Base-by-base conservation (phyloP, 257 asterid species). In the Henckelia pumila region DNA sequence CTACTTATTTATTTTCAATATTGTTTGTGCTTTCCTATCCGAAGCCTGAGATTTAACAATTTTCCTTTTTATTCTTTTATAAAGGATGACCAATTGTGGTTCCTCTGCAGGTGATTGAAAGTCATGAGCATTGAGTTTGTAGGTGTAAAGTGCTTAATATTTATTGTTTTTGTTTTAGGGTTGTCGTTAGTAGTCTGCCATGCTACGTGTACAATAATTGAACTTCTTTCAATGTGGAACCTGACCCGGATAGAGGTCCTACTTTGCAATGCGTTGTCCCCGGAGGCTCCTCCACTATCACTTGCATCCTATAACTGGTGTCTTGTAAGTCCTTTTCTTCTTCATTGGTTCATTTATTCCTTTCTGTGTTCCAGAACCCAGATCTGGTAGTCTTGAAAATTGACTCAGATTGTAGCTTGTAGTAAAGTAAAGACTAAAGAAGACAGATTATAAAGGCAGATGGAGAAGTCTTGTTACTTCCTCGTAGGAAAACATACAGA, bases 171-270 rank as follows among this genome's bases (percentile, higher is more conserved):
- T 71, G 30, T 61, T 55, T 67, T 88, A 94, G 99, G 99, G 78
- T 69, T 94, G 76, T 52, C 68, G 61, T 75, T 88, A 60, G 85
- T 70, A 14, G 78, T 77, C 64, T 79, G 83, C 84, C 96, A 63
- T 69, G 86, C 82, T 6, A 63, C 76, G 76, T 91, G 96, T 78
- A 87, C 97, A 16, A 67, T 74, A 67, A 75, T 87, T 26, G 95
- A 88, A 77, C 97, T 94, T 70, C 84, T 94, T 71, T 88, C 99
- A 35, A 91, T 94, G 97, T 89, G 99, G 99, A 94, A 94, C 78
- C 79, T 94, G 88, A 94, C 99, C 62, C 87, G 99, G 78, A 79
- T 94, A 66, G 99, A 94, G 75, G 99, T 94, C 75, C 88, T 82
- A 82, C 82, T 94, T 47, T 94, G 99, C 86, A 94, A 91, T 71